Base-by-base conservation (phyloP, 768 basidiomycete species). In the Phylloporus sp. region DNA sequence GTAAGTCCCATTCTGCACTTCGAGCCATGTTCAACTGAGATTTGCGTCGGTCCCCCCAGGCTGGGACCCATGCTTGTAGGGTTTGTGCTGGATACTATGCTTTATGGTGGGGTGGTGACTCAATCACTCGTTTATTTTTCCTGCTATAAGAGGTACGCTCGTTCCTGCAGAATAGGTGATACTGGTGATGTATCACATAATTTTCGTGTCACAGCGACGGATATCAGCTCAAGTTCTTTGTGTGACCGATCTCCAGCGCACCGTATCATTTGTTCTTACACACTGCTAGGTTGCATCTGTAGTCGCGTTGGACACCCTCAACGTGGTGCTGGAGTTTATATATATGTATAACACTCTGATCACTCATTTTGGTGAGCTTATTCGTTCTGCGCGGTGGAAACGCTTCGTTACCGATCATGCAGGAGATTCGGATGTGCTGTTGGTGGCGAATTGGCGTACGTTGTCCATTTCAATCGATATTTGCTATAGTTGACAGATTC, bases 31-130 rank as follows among this genome's bases (percentile, higher is more conserved):
- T 24, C 8, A 11, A 35, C 42, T 49, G 26, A 46, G 14, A 42
- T 37, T n/a, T 1, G 28, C 14, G 33, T 38, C 14, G 38, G 11
- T 32, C 23, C 13, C 11, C 20, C 15, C 50, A 69, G 64, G 24
- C 55, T 64, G 40, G 70, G 70, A 6, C 70, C 70, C 2, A 54
- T 67, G 37, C 62, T 71, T 38, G 46, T 64, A 29, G 70, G 70
- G 31, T 54, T 67, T 26, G 55, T 66, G 33, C 53, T 70, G 38
- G 68, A 71, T 50, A 48, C 62, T 21, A 57, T 67, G 27, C 46
- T 72, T 38, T 69, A 59, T 46, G 71, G 71, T 24, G 58, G 59
- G 3, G 57, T 70, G 52, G 42, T 68, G 26, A 60, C 57, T 31
- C 71, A 72, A 54, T 59, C 60, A 0, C 67, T 63, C 52, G 34